Conservation (phyloP, 345 rosid species). For the Hevea brasiliensis region DNA sequence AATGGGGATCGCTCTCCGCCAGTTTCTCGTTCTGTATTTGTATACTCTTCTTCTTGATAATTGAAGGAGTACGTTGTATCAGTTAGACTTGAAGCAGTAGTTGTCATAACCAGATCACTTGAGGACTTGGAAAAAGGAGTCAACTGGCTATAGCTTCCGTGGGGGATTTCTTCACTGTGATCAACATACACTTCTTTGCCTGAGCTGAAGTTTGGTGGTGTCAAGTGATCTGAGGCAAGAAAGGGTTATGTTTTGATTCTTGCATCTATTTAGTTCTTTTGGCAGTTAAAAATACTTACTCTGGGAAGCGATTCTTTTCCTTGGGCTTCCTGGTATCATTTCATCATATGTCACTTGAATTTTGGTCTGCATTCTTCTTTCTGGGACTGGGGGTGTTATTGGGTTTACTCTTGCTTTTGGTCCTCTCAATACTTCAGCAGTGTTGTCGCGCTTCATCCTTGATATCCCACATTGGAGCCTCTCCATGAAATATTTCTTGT, state of each 20-base stretch:
- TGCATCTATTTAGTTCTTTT: too few relatives aligned
- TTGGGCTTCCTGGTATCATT: slow-evolving; percentile 50
- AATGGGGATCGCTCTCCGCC: slow-evolving; percentile 24
- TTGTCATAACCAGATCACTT: slow-evolving; percentile 20
- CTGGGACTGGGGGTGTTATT: background rate
- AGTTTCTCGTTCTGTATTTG: slow-evolving; percentile 30
- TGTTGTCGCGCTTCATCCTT: slow-evolving; percentile 44
- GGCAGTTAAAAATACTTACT: slow-evolving; percentile 30
- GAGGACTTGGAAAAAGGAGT: slow-evolving; percentile 26
- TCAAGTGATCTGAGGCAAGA: slow-evolving; percentile 29
- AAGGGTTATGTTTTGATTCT: background rate
- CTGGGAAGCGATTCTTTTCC: background rate
- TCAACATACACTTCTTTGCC: slow-evolving; percentile 24
- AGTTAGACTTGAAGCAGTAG: slow-evolving; percentile 15
- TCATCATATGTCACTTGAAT: slow-evolving; percentile 43
- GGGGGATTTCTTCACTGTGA: slow-evolving; percentile 21
- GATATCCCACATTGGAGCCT: slow-evolving; percentile 53
- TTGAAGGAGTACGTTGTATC: slow-evolving; percentile 20
- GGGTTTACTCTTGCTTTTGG: slow-evolving; percentile 20
- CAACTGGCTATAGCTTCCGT: slow-evolving; percentile 16
- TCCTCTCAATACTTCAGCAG: slow-evolving; percentile 40
- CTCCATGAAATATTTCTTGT: slow-evolving; percentile 43
- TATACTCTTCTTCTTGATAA: slow-evolving; percentile 28
- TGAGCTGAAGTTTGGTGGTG: slow-evolving; percentile 11
- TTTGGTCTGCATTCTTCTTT: slow-evolving; percentile 10